Evolutionary conservation across 805 yeast genomes (phyloP), one percentile per base, ranked within the genome.

Genomic region (Priceomyces haplophilus): DNA sequence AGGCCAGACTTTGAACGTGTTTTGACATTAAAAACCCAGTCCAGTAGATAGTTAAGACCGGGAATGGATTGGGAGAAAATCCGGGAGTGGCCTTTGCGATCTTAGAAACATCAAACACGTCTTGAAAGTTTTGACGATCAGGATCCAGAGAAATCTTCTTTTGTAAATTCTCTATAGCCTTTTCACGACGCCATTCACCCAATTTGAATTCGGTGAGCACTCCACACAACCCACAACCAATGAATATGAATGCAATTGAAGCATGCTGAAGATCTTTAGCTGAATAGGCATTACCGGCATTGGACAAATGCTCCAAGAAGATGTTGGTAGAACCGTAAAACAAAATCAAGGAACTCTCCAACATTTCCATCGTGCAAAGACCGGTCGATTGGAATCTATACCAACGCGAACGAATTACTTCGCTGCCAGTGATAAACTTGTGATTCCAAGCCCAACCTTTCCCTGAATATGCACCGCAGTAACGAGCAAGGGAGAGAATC

Each of bases 11-110:
- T 64, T 93, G 99, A 31, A 80, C 82, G 64, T 93, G 99, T 62
- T 85, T 88, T 1, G 97, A 89, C 99, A 93, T 93, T 48, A 93
- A 73, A 11, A 84, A 75, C 21, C 99, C 99, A 1, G 98, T 93
- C 96, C 97, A 93, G 67, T 87, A 93, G 25, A 93, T 86, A 2
- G 95, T 88, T 50, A 93, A 78, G 1, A 87, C 82, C 3, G 98
- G 97, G 78, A 93, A 88, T 25, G 97, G 97, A 60, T 93, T 93
- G 50, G 95, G 90, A 1, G 95, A 83, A 61, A 71, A 86, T 0
- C 95, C 95, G 1, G 90, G 90, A 1, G 83, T 64, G 10, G 69
- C 69, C 44, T 64, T 67, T 2, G 49, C 20, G 15, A 60, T 52
- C 1, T 47, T 33, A 4, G 37, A 34, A 2, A 24, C 17, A 23